These are phyloP conservation scores for Funneliformis geosporum DNA, from an alignment of 192 early-diverging fungal species.

Conservation along the genomic window DNA sequence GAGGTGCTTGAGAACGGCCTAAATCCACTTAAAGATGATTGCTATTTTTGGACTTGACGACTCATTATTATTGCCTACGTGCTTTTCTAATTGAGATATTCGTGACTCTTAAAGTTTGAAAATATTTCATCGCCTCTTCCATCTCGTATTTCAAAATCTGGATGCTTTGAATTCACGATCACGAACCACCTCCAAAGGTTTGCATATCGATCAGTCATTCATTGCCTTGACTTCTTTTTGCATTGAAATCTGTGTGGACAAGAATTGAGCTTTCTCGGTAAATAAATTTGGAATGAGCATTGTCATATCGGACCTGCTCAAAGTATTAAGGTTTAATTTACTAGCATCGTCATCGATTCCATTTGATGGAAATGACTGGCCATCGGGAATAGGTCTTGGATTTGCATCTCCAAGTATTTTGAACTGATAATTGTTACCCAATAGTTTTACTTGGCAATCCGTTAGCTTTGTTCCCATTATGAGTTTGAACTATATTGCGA, in stretches of 20 bases:
- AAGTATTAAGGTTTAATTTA: neutral
- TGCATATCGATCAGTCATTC: slow-evolving; percentile 43
- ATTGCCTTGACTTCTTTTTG: slow-evolving; percentile 55
- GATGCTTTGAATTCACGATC: slow-evolving; percentile 49
- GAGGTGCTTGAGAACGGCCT: too few relatives aligned
- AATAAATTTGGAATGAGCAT: slow-evolving; percentile 44
- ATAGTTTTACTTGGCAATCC: neutral
- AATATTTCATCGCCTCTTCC: slow-evolving; percentile 53
- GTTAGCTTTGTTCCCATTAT: neutral
- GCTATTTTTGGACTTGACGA: slow-evolving; percentile 15
- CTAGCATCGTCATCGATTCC: neutral
- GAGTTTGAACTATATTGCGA: neutral
- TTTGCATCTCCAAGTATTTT: neutral
- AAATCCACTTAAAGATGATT: too few relatives aligned
- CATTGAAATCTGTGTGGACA: slow-evolving; percentile 45
- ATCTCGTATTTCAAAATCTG: slow-evolving; percentile 47
- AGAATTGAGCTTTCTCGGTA: slow-evolving; percentile 45
- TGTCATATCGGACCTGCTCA: slow-evolving; percentile 27
- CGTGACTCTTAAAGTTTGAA: slow-evolving; percentile 45
- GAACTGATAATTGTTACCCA: neutral
- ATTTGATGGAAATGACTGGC: neutral
- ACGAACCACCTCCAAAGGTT: slow-evolving; percentile 45
- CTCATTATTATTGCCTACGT: slow-evolving; percentile 31
- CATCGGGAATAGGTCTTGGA: neutral
- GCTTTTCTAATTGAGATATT: slow-evolving; percentile 42